phyloP scores from a whole-genome alignment of 441 rosid genomes.

The Raphanus hybrid region DNA sequence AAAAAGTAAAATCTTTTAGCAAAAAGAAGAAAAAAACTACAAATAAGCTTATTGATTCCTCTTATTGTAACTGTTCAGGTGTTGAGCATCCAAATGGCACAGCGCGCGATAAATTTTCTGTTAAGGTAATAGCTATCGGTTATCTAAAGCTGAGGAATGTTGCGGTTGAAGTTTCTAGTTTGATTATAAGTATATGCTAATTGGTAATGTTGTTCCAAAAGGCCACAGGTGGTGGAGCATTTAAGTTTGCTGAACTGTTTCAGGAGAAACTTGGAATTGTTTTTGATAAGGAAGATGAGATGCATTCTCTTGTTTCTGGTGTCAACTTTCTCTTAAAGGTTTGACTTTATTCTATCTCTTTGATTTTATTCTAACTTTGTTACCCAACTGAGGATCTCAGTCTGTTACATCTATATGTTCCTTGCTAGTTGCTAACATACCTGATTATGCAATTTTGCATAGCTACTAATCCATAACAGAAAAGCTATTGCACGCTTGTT shows the following conservation, averaged over 20 bases:
- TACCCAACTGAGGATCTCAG: not conserved
- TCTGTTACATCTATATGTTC: too few species aligned
- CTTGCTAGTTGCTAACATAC: too few species aligned
- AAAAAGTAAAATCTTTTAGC: too few species aligned
- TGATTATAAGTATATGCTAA: constrained; percentile 8
- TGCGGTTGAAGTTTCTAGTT: constrained; percentile 9
- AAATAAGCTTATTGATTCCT: not conserved
- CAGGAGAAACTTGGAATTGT: constrained; percentile 85
- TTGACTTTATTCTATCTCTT: constrained; percentile 3
- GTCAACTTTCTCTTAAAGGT: constrained; percentile 98
- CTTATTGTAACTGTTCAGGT: constrained; percentile 55
- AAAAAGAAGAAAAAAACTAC: too few species aligned
- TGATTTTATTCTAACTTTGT: not conserved
- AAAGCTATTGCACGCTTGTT: too few species aligned
- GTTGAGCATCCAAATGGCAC: constrained; percentile 47
- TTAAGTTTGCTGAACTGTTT: constrained; percentile 91
- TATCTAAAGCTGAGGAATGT: constrained; percentile 19
- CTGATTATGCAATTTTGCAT: too few species aligned
- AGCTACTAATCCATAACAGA: too few species aligned
- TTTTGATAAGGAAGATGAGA: constrained; percentile 97
- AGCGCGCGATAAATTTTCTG: constrained; percentile 44
- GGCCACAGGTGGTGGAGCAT: constrained; percentile 96
- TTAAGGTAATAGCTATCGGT: constrained; percentile 63
- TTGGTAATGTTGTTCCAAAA: constrained; percentile 29
- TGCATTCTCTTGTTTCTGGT: constrained; percentile 94